Base-by-base conservation (phyloP, 371 early-diverging fungal genomes). In the Apophysomyces elegans region DNA sequence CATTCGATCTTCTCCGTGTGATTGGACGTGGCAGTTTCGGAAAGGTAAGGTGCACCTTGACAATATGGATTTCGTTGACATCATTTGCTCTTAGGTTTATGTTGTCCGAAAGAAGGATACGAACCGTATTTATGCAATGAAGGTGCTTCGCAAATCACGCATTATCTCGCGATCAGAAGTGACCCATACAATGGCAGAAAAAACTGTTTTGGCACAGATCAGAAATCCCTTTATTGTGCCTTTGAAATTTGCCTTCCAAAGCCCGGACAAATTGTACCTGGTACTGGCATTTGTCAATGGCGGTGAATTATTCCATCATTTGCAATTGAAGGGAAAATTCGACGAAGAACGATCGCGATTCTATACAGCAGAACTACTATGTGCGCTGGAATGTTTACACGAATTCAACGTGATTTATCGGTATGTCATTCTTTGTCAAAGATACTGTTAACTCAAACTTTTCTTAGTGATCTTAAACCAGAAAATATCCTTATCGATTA, bases 1-100 rank as follows among this genome's bases (percentile, higher is more conserved):
- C 96, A 58, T 98, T 98, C 81, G 96, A 96, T 68, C 79, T 98
- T 63, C 86, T 98, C 43, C 93, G 93, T 74, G 96, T 97, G 37
- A 91, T 99, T 68, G 99, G 99, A 44, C 93, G 94, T 76, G 99
- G 98, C 18, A 89, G 89, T 69, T 98, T 98, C 86, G 98, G 98
- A 67, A 98, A 98, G 86, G 95, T 88, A 77, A 61, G 56, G 18
- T 41, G 38, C 18, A 36, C 36, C 14, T 47, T 12, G 6, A 13
- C 21, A 18, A 35, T 12, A 6, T 46, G 35, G 13, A 37, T 18
- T 36, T n/a, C 4, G 36, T 6, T 56, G 13, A 18, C 38, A 11
- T 39, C 18, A 1, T 35, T 18, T 59, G 8, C 1, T 35, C 44
- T 18, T 65, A 86, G 86, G 93, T 99, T 12, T 94, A 96, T 88